A percentile compares a stretch with the other conserved stretches of the same genome.
These are phyloP conservation scores for Nitzschia sp. DNA, from an alignment of 108 stramenopile species.

Conservation along the genomic window DNA sequence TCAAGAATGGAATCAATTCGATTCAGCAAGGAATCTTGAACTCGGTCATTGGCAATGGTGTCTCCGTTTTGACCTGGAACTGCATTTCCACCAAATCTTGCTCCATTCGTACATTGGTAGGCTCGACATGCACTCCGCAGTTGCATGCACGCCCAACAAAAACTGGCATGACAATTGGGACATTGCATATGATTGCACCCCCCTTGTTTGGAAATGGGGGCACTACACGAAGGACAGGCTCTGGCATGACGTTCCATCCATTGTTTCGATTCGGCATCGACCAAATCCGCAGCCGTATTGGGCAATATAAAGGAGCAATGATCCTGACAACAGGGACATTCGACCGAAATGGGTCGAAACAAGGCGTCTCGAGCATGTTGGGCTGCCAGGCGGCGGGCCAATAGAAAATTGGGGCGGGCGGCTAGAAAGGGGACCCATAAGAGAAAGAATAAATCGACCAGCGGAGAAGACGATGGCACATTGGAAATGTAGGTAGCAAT, in stretches of 20 bases:
- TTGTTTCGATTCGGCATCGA: slow-evolving; percentile 43
- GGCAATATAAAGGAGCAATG: slow-evolving; percentile 56
- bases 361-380: slow-evolving; percentile 37
- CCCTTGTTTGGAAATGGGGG: slow-evolving; percentile 29
- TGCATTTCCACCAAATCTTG: slow-evolving; percentile 63
- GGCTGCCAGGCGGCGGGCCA: background rate
- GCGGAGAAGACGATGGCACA: slow-evolving; percentile 12
- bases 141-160: slow-evolving; percentile 79
- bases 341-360: slow-evolving; percentile 49
- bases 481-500: slow-evolving; percentile 22
- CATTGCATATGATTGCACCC: slow-evolving; percentile 53
- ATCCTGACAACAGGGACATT: slow-evolving; percentile 62
- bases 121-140: slow-evolving; percentile 39
- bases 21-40: slow-evolving; percentile 1
- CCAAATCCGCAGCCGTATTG: slow-evolving; percentile 33
- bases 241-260: slow-evolving; percentile 49
- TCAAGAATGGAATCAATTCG: slow-evolving; percentile 16
- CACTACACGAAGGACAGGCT: slow-evolving; percentile 45
- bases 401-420: background rate
- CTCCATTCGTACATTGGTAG: slow-evolving; percentile 55
- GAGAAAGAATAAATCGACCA: slow-evolving; percentile 24
- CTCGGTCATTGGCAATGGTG: background rate
- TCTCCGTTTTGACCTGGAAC: background rate
- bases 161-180: slow-evolving; percentile 46
- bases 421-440: slow-evolving; percentile 2